These are phyloP conservation scores for Botryotinia globosa DNA, from an alignment of 2,329 filamentous ascomycete genomes.

Conservation along the genomic window DNA sequence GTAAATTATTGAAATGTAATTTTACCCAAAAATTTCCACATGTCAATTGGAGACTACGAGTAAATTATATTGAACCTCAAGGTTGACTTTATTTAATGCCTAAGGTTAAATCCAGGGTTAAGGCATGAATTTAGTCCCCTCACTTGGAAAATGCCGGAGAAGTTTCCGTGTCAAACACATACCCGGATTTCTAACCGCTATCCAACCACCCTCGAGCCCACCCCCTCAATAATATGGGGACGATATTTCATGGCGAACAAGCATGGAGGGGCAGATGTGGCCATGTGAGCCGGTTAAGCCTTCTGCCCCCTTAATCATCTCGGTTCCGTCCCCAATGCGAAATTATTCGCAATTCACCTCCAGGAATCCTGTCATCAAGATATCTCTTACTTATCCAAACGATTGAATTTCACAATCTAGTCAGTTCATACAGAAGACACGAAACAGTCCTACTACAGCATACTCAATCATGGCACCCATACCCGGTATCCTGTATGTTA, in stretches of 20 bases:
- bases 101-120: not conserved
- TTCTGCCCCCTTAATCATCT: constrained; percentile 13
- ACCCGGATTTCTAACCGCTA: constrained; percentile 5
- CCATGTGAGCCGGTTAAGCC: constrained; percentile 13
- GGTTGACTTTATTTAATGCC: not conserved
- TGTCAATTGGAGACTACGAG: not conserved
- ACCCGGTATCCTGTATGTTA: constrained; percentile 77
- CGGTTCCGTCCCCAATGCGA: not conserved
- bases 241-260: not conserved
- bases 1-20: not conserved
- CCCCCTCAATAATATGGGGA: constrained; percentile 3
- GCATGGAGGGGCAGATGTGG: constrained; percentile 17
- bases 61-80: not conserved
- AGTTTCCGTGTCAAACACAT: constrained; percentile 4
- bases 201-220: not conserved
- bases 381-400: not conserved
- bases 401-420: not conserved
- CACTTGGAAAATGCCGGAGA: constrained; percentile 1
- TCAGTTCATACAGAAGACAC: not conserved
- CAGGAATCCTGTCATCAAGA: not conserved
- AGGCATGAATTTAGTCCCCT: not conserved
- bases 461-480: constrained; percentile 17
- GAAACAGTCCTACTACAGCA: not conserved
- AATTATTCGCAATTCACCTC: not conserved
- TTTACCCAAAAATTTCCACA: not conserved